These are phyloP conservation scores for Diaporthe sp. DNA, from an alignment of 2,329 filamentous ascomycete species.

Conservation along the genomic window DNA sequence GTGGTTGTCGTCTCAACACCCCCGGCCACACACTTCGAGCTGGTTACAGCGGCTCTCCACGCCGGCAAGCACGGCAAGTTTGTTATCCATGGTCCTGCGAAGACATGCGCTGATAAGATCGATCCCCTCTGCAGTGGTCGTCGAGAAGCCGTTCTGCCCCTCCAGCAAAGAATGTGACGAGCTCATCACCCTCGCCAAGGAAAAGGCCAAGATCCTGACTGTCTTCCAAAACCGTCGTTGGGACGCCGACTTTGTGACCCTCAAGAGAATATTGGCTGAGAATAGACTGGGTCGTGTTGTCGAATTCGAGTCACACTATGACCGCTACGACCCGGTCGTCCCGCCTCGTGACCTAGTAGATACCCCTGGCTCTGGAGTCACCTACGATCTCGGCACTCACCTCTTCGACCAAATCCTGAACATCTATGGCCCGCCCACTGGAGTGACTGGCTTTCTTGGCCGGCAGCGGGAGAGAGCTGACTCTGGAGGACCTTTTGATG, in stretches of 20 bases:
- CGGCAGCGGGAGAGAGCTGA: neutral
- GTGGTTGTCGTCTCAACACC: neutral
- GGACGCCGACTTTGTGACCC: neutral
- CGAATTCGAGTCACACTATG: neutral
- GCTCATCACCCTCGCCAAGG: neutral
- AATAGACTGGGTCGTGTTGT: neutral
- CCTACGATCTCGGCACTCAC: neutral
- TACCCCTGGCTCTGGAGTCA: neutral
- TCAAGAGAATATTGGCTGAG: neutral
- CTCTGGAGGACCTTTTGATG: neutral
- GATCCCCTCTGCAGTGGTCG: neutral
- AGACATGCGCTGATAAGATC: neutral
- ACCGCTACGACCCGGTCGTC: neutral
- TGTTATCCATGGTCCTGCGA: neutral
- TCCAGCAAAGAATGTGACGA: slow-evolving; percentile 1
- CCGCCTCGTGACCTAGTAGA: slow-evolving; percentile 1
- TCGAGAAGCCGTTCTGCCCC: neutral
- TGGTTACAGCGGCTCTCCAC: neutral
- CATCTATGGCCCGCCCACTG: neutral
- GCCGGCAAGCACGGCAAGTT: neutral
- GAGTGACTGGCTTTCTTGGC: neutral
- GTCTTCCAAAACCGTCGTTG: slow-evolving; percentile 4
- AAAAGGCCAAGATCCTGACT: neutral
- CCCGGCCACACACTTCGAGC: neutral
- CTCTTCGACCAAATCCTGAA: neutral